Conservation (phyloP, 345 rosid species). For the Litchi chinensis region DNA sequence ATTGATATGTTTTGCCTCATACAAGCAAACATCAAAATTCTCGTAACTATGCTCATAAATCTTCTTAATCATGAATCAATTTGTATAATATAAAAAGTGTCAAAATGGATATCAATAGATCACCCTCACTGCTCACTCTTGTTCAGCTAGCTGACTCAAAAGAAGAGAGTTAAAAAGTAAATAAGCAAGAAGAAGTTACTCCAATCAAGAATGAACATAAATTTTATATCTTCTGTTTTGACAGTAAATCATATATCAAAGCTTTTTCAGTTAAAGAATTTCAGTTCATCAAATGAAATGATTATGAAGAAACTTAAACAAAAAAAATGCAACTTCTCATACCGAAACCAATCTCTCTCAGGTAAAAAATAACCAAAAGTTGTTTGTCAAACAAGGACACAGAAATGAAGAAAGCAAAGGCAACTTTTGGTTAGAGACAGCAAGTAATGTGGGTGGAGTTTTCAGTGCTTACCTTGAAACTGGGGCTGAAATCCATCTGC, state of each 20-base stretch:
- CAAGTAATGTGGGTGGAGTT: neutral
- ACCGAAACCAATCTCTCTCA: neutral
- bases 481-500: conserved; percentile 35
- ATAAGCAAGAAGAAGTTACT: neutral
- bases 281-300: neutral
- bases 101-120: neutral
- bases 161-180: neutral
- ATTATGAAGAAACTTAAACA: neutral
- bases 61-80: neutral
- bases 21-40: too few relatives aligned
- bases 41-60: neutral
- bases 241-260: neutral
- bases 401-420: neutral
- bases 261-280: neutral
- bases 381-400: neutral
- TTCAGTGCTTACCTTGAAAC: conserved; percentile 32
- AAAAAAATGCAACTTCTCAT: neutral
- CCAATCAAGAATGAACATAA: neutral
- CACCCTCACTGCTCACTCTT: too few relatives aligned
- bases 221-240: neutral
- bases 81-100: neutral
- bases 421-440: neutral
- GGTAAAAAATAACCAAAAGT: neutral
- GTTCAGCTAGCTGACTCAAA: neutral
- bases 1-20: too few relatives aligned